Evolutionary conservation across 768 basidiomycete genomes (phyloP).

Genomic region (Boletus sp.): DNA sequence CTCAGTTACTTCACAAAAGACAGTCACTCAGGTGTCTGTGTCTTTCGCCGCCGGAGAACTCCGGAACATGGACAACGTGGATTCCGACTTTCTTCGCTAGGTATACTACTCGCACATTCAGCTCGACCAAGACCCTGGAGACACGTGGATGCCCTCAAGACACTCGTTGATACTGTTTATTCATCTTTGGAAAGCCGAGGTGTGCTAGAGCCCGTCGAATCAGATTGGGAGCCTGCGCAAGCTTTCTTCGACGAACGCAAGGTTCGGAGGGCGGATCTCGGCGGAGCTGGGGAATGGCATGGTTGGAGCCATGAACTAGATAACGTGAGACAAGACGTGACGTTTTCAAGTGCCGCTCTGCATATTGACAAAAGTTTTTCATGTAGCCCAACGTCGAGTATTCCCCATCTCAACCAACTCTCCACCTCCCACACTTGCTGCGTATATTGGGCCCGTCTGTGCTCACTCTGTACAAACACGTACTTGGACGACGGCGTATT

Average conservation of each 20-base stretch:
- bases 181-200: constrained; percentile 45
- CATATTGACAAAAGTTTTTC: constrained; percentile 12
- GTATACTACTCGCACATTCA: constrained; percentile 66
- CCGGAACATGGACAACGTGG: constrained; percentile 73
- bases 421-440: constrained; percentile 72
- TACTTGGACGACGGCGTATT: constrained; percentile 70
- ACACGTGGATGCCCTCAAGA: constrained; percentile 63
- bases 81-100: constrained; percentile 74
- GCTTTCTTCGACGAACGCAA: constrained; percentile 65
- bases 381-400: constrained; percentile 21
- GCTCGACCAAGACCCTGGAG: constrained; percentile 70
- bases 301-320: constrained; percentile 70
- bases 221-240: constrained; percentile 61
- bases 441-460: constrained; percentile 77
- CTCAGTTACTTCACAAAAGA: constrained; percentile 71
- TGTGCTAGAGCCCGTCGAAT: constrained; percentile 46
- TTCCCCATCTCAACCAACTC: constrained; percentile 46
- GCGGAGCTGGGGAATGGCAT: constrained; percentile 58
- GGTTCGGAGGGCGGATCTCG: constrained; percentile 45
- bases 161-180: constrained; percentile 54
- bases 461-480: constrained; percentile 75
- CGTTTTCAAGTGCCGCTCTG: not conserved
- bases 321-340: constrained; percentile 34
- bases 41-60: constrained; percentile 69
- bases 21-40: constrained; percentile 63